Evolutionary conservation across 345 rosid genomes (phyloP), one percentile per base, ranked within the genome.

Genomic region (Syzygium aqueum): DNA sequence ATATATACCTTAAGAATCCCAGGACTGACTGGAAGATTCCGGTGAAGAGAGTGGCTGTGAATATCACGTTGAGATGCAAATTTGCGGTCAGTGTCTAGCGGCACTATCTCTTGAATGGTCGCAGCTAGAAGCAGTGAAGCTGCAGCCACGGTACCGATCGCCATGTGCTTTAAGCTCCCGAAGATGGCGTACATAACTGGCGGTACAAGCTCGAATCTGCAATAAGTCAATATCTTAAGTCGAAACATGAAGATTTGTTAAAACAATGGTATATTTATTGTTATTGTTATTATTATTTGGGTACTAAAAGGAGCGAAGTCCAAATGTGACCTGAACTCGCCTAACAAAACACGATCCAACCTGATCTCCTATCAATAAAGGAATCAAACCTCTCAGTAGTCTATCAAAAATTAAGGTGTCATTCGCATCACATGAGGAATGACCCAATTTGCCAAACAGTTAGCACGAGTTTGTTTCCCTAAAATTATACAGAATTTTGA

Each of bases 201-300:
- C 19, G 98, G 98, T 77, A 95, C 89, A 77, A 97, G 96, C 99
- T 97, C 40, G 97, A 96, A 92, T 97, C 99, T 97, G 87, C 89
- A 52, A 28, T 59, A 56, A 5, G 33, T 23, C 3, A 0, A 53
- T 16, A n/a, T 56, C 8, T 11, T 63, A 25, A 19, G 46, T 84
- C 12, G 49, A 85, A 33, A 77, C 52, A 86, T 19, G 2, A 14
- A 65, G 61, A 85, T 53, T 61, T 21, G 28, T 28, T 22, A 28
- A 33, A 22, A 22, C 73, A n/a, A 51, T 17, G 46, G 8, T 51
- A 54, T 28, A 25, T 40, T 9, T 22, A 85, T 37, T 50, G 11
- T 11, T n/a, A n/a, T n/a, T n/a, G n/a, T n/a, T n/a, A n/a, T n/a
- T n/a, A n/a, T n/a, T n/a, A n/a, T n/a, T n/a, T n/a, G n/a, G n/a